These are phyloP conservation scores for Moringa oleifera DNA, from an alignment of 345 rosid species.

Conservation along the genomic window DNA sequence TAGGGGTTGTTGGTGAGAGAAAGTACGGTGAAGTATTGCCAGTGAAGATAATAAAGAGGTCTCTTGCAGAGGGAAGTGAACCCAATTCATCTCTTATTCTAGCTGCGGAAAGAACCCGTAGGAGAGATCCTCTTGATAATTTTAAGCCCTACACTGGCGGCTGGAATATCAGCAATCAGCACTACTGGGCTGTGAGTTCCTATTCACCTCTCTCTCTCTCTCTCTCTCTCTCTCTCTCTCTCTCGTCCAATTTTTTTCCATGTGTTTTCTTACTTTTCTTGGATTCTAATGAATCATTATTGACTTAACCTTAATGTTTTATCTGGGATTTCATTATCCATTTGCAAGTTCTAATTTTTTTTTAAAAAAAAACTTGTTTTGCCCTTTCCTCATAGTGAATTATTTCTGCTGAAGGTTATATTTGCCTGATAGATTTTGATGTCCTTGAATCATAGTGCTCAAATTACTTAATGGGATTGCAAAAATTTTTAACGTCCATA, in stretches of 20 bases:
- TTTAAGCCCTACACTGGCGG: conserved; percentile 69
- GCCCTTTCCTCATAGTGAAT: neutral
- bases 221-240: too few relatives aligned
- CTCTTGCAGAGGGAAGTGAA: conserved; percentile 38
- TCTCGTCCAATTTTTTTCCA: too few relatives aligned
- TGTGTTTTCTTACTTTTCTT: neutral
- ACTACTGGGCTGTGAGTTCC: conserved; percentile 89
- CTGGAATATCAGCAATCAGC: conserved; percentile 73
- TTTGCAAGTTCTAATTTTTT: neutral
- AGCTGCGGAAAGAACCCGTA: conserved; percentile 62
- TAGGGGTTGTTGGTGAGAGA: conserved; percentile 21
- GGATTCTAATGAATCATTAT: neutral
- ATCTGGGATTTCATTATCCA: neutral
- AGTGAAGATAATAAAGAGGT: conserved; percentile 48
- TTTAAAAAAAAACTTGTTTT: neutral
- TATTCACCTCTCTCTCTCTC: neutral
- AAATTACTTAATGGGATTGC: too few relatives aligned
- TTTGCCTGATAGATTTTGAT: neutral
- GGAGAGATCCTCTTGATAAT: conserved; percentile 58
- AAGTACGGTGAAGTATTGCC: conserved; percentile 22
- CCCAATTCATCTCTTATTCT: conserved; percentile 52
- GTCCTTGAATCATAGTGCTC: neutral
- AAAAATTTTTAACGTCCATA: too few relatives aligned
- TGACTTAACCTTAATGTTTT: neutral
- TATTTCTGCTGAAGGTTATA: neutral